These are phyloP conservation scores for Sporothrix protearum DNA, from an alignment of 2,329 filamentous ascomycete genomes.

Conservation along the genomic window DNA sequence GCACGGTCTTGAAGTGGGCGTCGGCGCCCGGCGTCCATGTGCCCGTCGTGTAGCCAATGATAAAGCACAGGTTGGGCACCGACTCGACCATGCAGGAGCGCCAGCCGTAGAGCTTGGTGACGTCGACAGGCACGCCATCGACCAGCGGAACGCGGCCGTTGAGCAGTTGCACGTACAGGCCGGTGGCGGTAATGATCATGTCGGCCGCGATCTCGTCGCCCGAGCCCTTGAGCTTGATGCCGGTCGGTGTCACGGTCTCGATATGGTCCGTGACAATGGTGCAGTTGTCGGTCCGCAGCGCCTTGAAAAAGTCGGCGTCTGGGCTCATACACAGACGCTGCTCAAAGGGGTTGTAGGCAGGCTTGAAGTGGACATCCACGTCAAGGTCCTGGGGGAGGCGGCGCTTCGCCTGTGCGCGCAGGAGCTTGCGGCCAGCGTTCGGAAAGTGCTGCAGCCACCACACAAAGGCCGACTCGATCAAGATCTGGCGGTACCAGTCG, in stretches of 20 bases:
- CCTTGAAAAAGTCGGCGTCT: conserved; percentile 52
- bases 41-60: conserved; percentile 58
- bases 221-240: conserved; percentile 42
- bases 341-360: conserved; percentile 64
- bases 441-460: conserved; percentile 54
- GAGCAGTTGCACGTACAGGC: conserved; percentile 54
- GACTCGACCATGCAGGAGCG: conserved; percentile 59
- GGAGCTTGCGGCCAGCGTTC: conserved; percentile 42
- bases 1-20: conserved; percentile 25
- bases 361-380: conserved; percentile 61
- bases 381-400: conserved; percentile 54
- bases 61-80: conserved; percentile 57
- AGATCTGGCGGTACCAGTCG: conserved; percentile 48
- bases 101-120: conserved; percentile 52
- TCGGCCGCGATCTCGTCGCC: conserved; percentile 48
- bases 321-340: conserved; percentile 70
- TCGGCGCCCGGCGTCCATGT: conserved; percentile 63
- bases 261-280: conserved; percentile 47
- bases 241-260: conserved; percentile 41
- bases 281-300: conserved; percentile 39
- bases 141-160: conserved; percentile 51
- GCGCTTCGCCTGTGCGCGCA: conserved; percentile 45
- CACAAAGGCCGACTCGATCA: conserved; percentile 47
- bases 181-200: conserved; percentile 63
- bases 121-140: conserved; percentile 46